phyloP scores from a whole-genome alignment of 2,329 filamentous ascomycete genomes.

The Aureobasidium uvarum region DNA sequence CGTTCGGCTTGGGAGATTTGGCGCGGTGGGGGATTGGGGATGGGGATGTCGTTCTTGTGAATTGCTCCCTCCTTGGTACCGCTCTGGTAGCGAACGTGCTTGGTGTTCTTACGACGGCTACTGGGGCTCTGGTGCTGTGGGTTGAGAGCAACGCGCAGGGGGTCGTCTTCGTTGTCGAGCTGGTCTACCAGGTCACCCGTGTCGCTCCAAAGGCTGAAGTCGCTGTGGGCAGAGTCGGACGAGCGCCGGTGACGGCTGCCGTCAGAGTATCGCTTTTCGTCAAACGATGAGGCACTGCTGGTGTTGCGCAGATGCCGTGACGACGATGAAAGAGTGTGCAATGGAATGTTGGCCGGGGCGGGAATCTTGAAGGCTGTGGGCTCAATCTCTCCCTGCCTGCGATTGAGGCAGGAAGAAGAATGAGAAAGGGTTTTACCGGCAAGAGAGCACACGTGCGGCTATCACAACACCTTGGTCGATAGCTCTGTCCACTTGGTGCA shows the following conservation, averaged over 20 bases:
- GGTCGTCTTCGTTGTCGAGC: slow-evolving; percentile 77
- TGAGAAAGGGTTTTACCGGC: not conserved
- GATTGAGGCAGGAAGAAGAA: slow-evolving; percentile 16
- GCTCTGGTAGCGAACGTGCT: slow-evolving; percentile 62
- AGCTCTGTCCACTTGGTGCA: not conserved
- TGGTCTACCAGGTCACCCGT: slow-evolving; percentile 95
- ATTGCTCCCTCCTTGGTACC: slow-evolving; percentile 30
- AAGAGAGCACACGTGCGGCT: slow-evolving; percentile 6
- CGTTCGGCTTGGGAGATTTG: slow-evolving; percentile 66
- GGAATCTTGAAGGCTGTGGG: slow-evolving; percentile 75
- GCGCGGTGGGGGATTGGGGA: slow-evolving; percentile 66
- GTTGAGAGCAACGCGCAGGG: slow-evolving; percentile 59
- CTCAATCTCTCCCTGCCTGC: slow-evolving; percentile 20
- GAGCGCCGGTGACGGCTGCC: slow-evolving; percentile 54
- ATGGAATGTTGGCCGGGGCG: slow-evolving; percentile 77
- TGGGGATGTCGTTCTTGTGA: slow-evolving; percentile 69
- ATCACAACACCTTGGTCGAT: slow-evolving; percentile 20
- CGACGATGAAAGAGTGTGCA: slow-evolving; percentile 66
- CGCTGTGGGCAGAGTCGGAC: slow-evolving; percentile 59
- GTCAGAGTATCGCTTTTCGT: slow-evolving; percentile 51
- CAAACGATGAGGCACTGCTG: slow-evolving; percentile 41
- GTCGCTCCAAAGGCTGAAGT: slow-evolving; percentile 85
- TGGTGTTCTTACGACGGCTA: slow-evolving; percentile 47
- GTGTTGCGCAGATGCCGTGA: slow-evolving; percentile 40
- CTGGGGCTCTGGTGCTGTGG: slow-evolving; percentile 6